Evolutionary conservation across 768 basidiomycete species (phyloP), one percentile per base, ranked within the genome.

Genomic region (Pulveroboletus ravenelii): DNA sequence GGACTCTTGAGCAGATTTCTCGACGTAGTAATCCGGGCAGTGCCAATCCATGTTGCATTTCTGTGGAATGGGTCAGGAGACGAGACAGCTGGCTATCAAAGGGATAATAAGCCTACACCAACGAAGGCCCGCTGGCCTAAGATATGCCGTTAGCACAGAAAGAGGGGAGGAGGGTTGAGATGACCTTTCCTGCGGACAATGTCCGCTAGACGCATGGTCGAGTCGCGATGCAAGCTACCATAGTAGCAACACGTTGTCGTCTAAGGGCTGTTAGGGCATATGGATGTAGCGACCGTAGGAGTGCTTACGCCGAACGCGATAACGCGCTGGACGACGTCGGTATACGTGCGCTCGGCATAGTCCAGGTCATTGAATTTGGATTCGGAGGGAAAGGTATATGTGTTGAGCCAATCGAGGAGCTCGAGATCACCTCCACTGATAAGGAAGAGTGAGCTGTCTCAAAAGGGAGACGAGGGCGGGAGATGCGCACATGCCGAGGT

Each of bases 181-280:
- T 60, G 51, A 78, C 88, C 89, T 60, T 70, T 69, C n/a, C 61
- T 63, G 56, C 82, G 77, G 10, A 87, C 78, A 31, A 89, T 78
- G 37, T 91, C 82, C 2, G 89, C 93, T 6, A 98, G 79, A 32
- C 80, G 70, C 70, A 87, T 90, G 8, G 91, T 92, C 0, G 85
- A 79, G 50, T 87, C 85, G 23, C 85, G 71, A 65, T 98, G 92
- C 13, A 93, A 68, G 2, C 83, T 86, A 8, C 82, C 90, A 63
- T 90, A 95, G 68, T 94, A 96, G 65, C 91, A 96, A 61, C 85
- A 90, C 0, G 94, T 96, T 1, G 94, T 96, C 1, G 93, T 95
- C 93, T 60, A 27, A n/a, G 35, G 14, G 44, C 32, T 20, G 14
- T 57, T 42, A 39, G 55, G 31, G 49, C 34, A 29, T 47, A 48